Evolutionary conservation across 345 rosid genomes (phyloP), one percentile per base, ranked within the genome.

Genomic region (Punica granatum): DNA sequence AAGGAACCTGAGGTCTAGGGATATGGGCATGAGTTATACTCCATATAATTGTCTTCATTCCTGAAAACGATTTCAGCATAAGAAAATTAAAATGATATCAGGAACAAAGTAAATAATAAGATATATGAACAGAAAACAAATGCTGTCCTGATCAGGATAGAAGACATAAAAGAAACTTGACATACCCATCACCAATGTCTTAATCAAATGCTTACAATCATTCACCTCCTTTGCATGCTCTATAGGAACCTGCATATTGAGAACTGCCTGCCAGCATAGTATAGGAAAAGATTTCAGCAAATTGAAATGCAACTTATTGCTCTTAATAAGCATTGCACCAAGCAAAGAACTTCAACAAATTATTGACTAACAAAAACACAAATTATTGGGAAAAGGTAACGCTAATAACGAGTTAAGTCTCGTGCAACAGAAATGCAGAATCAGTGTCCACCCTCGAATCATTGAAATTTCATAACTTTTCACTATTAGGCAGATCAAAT

Each of bases 181-280:
- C 79, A 81, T 91, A 94, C 99, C 99, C 92, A 91, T 90, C 78
- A 94, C 98, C 81, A 94, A 83, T 60, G 99, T 94, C 93, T 85
- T 94, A 75, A 94, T 91, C 79, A 94, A 81, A 82, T 86, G 89
- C 78, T 94, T 94, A 73, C 96, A 91, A 71, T 94, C 99, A 85
- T 83, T 89, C 70, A 94, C 96, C 83, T 94, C 99, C 85, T 94
- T 94, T 34, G 97, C 88, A 86, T 91, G 99, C 74, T 94, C 99
- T 60, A 84, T 83, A 7, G 99, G 96, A 68, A 89, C 93, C 88
- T 94, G 99, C 87, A 91, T 70, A 76, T 94, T 89, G 68, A 94
- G 72, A 82, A 94, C 98, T 65, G 99, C 97, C 99, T 94, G 99
- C 92, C 81, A 73, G 70, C 68, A 76, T 63, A 60, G 16, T 61